Percentiles rank a stretch among this genome's conserved stretches.
These are phyloP conservation scores for Centrapalus pauciflorus DNA, from an alignment of 129 eudicot genomes.

Conservation along the genomic window DNA sequence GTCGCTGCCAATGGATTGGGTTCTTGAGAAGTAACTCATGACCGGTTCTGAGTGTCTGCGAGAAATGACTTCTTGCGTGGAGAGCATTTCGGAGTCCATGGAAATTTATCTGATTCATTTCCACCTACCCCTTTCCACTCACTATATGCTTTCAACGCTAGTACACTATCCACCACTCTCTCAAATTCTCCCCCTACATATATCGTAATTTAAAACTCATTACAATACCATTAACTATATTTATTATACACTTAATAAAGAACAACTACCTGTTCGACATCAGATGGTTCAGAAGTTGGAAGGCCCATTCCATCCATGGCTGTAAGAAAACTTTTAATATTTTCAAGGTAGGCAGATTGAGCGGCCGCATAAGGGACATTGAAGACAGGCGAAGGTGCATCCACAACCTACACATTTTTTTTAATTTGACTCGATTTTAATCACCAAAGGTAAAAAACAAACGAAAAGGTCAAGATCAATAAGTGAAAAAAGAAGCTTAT, in stretches of 20 bases:
- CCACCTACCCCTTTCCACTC: conserved; percentile 58
- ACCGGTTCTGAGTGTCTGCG: conserved; percentile 47
- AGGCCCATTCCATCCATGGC: conserved; percentile 64
- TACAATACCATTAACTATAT: background rate
- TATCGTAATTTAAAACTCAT: background rate
- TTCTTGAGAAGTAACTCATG: conserved; percentile 44
- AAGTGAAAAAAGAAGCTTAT: conserved; percentile 30
- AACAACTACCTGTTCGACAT: conserved; percentile 64
- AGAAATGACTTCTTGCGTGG: conserved; percentile 35
- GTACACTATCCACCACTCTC: conserved; percentile 58
- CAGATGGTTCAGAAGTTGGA: conserved; percentile 75
- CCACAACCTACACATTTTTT: conserved; percentile 51
- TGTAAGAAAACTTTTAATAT: conserved; percentile 62
- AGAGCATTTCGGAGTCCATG: conserved; percentile 45
- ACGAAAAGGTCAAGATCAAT: background rate
- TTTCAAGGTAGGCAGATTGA: conserved; percentile 64
- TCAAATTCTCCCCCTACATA: conserved; percentile 71
- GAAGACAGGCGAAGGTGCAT: conserved; percentile 49
- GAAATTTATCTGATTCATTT: conserved; percentile 37
- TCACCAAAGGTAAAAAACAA: background rate
- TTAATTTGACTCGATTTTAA: background rate
- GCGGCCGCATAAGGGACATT: conserved; percentile 67
- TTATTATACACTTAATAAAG: conserved; percentile 1
- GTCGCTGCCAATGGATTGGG: conserved; percentile 30
- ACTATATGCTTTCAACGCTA: conserved; percentile 60